Percentiles rank a stretch among this genome's conserved stretches.
Evolutionary conservation across 2,329 filamentous ascomycete species (phyloP).

Genomic region (Pseudofabraea citricarpa): DNA sequence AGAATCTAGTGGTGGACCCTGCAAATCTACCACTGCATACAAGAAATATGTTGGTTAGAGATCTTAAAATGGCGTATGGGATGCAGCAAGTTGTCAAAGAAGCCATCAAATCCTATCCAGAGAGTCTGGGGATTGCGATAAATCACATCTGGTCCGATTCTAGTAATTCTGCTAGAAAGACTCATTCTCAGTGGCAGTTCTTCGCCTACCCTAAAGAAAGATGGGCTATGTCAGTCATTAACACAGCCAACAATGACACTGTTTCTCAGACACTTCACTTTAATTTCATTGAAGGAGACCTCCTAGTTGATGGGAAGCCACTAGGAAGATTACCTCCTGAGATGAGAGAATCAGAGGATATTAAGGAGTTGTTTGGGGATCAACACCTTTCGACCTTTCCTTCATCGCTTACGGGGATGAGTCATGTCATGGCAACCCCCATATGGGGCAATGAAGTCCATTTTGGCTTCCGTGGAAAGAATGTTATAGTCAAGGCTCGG

Average conservation of each 20-base stretch:
- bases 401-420: slow-evolving; percentile 48
- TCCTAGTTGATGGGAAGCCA: slow-evolving; percentile 43
- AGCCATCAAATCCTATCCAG: slow-evolving; percentile 27
- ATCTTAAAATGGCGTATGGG: slow-evolving; percentile 37
- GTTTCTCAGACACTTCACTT: slow-evolving; percentile 33
- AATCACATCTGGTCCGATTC: slow-evolving; percentile 37
- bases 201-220: slow-evolving; percentile 25
- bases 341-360: slow-evolving; percentile 36
- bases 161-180: slow-evolving; percentile 13
- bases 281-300: slow-evolving; percentile 40
- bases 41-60: slow-evolving; percentile 37
- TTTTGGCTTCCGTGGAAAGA: slow-evolving; percentile 40
- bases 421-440: slow-evolving; percentile 37
- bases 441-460: slow-evolving; percentile 42
- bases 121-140: slow-evolving; percentile 31
- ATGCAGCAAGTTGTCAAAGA: slow-evolving; percentile 29
- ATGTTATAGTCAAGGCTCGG: slow-evolving; percentile 39
- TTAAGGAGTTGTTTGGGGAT: slow-evolving; percentile 49
- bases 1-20: slow-evolving; percentile 36
- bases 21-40: slow-evolving; percentile 28
- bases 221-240: slow-evolving; percentile 28
- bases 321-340: slow-evolving; percentile 48
- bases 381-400: slow-evolving; percentile 46
- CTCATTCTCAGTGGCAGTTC: slow-evolving; percentile 23
- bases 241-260: slow-evolving; percentile 26